Base-by-base conservation (phyloP, 345 rosid species). In the Eucalyptus tenuipes region DNA sequence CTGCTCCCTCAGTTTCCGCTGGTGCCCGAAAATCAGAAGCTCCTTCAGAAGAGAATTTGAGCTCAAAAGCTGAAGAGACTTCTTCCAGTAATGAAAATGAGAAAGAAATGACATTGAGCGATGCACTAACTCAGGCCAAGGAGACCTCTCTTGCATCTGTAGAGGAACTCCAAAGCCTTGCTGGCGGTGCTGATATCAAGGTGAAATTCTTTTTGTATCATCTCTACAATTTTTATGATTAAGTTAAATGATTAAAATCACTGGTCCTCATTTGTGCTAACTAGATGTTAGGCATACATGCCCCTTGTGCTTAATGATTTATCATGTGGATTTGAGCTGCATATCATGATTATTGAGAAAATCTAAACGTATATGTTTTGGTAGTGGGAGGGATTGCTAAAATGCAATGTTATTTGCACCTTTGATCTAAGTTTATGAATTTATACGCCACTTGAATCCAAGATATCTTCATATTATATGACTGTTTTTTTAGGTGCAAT, bases 141-240 rank as follows among this genome's bases (percentile, higher is more conserved):
- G 97, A 94, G 89, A 87, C 92, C 86, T 91, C 98, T 89, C 93
- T 95, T 92, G 97, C 98, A 90, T 95, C 98, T 89, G 97, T 98
- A 89, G 99, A 98, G 95, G 99, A 98, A 91, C 95, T 98, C 87
- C 99, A 97, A 81, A 94, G 93, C 88, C 99, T 98, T 90, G 99
- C 99, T 49, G 99, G 97, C 4, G 98, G 98, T 91, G 98, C 99
- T 93, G 99, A 98, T 93, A 96, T 98, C 89, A 98, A 98, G 99
- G 99, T 97, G 53, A 87, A 87, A 25, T 87, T 66, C n/a, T 55
- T 89, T 29, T 71, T 57, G 24, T 29, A 14, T 37, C 71, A 68
- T 33, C 16, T 48, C 17, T 42, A 40, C 18, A 42, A 24, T 33
- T 37, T 44, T 25, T 88, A 40, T 82, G 61, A 85, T 85, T 86